These are phyloP conservation scores for Pleurotus cornucopiae DNA, from an alignment of 768 basidiomycete genomes.

Conservation along the genomic window DNA sequence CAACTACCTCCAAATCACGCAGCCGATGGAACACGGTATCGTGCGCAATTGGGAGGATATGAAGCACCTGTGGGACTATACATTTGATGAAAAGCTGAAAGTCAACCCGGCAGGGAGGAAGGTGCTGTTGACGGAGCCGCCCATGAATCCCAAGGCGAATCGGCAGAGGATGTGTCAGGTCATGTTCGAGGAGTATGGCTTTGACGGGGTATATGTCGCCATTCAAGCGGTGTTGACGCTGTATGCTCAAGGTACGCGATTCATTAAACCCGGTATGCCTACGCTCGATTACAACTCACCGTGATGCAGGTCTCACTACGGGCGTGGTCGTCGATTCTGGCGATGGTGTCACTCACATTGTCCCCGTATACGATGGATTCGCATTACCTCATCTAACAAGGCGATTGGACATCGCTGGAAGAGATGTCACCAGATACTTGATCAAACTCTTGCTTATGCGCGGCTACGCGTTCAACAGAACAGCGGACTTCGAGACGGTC, in stretches of 20 bases:
- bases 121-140: slow-evolving; percentile 93
- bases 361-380: slow-evolving; percentile 97
- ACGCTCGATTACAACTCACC: background rate
- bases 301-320: slow-evolving; percentile 79
- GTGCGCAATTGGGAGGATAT: slow-evolving; percentile 99
- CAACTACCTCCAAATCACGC: slow-evolving; percentile 93
- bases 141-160: slow-evolving; percentile 97
- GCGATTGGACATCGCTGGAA: slow-evolving; percentile 94
- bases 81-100: slow-evolving; percentile 92
- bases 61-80: slow-evolving; percentile 98
- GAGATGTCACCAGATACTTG: slow-evolving; percentile 97
- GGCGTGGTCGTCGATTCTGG: slow-evolving; percentile 99
- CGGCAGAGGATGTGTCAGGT: slow-evolving; percentile 93
- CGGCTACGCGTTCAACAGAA: slow-evolving; percentile 99
- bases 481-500: slow-evolving; percentile 99
- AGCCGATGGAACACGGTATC: slow-evolving; percentile 99
- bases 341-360: slow-evolving; percentile 98
- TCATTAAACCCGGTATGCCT: background rate
- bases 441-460: slow-evolving; percentile 99
- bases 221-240: slow-evolving; percentile 98
- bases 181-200: slow-evolving; percentile 99
- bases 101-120: slow-evolving; percentile 85
- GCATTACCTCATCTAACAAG: slow-evolving; percentile 93
- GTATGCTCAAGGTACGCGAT: slow-evolving; percentile 88
- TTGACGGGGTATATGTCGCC: slow-evolving; percentile 93